Base-by-base conservation (phyloP, 2,329 filamentous ascomycete species). In the Macrophomina pseudophaseolina region DNA sequence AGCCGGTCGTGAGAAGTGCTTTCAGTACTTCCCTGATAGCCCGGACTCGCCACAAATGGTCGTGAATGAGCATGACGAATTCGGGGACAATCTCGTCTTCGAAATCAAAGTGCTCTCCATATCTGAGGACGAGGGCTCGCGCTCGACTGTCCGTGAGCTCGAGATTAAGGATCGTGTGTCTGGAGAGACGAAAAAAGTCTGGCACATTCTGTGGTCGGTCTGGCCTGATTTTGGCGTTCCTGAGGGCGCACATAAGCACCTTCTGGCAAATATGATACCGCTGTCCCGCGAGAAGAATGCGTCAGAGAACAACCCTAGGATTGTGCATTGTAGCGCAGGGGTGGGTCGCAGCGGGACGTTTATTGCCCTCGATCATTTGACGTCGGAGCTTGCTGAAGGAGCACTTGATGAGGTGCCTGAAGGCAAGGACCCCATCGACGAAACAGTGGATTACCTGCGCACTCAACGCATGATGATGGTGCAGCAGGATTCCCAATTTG, bases 401-500 rank as follows among this genome's bases (percentile, higher is more conserved):
- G 85, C 88, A 28, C 80, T 97, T 59, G 84, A 85, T 67, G 68
- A 51, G 11, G 44, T 65, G 32, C 79, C 81, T 9, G 79, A 83
- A 11, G 80, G 83, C 54, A 74, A 79, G 32, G 94, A 97, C 73
- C 86, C 90, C 2, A 85, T 99, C 48, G 91, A 89, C 70, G 85
- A 91, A 18, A 91, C 91, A 0, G 94, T 99, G 64, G 90, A 97
- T 72, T 80, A 82, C 68, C 84, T 99, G 65, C 87, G 95, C 52
- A 88, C 94, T 77, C 95, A 99, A 82, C 87, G 95, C 18, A 91
- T 92, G 82, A 92, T 90, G 80, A 99, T 99, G 95, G 95, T 99
- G 5, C 95, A 98, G 80, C 90, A 91, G 53, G 91, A 94, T 72
- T 77, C 85, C 56, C 95, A 99, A 77, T 95, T 91, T 73, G 80